Evolutionary conservation across 129 eudicot genomes (phyloP).

Genomic region (Saposhnikovia divaricata): DNA sequence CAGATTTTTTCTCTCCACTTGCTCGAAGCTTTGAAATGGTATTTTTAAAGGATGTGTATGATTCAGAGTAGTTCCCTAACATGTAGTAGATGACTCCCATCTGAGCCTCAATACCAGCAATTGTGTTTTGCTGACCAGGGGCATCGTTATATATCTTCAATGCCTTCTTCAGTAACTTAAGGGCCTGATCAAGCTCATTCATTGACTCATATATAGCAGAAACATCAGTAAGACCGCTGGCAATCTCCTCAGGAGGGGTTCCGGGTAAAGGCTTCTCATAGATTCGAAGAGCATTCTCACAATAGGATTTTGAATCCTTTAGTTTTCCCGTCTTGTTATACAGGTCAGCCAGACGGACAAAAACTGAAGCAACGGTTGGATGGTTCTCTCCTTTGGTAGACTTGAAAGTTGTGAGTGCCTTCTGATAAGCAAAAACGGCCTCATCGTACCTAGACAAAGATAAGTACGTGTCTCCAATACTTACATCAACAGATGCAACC

Average conservation of each 20-base stretch:
- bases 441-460: conserved; percentile 71
- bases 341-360: conserved; percentile 73
- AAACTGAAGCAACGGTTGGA: conserved; percentile 62
- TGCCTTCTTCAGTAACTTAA: conserved; percentile 57
- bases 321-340: conserved; percentile 77
- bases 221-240: conserved; percentile 64
- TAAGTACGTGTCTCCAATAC: conserved; percentile 68
- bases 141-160: conserved; percentile 45
- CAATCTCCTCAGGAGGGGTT: conserved; percentile 52
- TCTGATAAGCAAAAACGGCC: conserved; percentile 68
- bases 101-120: conserved; percentile 85
- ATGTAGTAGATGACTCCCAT: conserved; percentile 74
- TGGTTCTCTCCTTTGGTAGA: conserved; percentile 73
- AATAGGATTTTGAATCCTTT: conserved; percentile 68
- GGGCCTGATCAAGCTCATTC: conserved; percentile 57
- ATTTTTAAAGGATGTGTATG: conserved; percentile 42
- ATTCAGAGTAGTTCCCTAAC: conserved; percentile 52
- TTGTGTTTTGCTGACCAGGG: conserved; percentile 55
- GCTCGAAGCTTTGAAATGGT: conserved; percentile 47
- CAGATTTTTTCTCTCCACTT: conserved; percentile 61
- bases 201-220: conserved; percentile 73
- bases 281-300: conserved; percentile 66
- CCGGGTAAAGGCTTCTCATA: conserved; percentile 52
- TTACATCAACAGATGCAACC: conserved; percentile 63
- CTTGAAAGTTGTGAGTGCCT: conserved; percentile 59